These are phyloP conservation scores for Typha latifolia DNA, from an alignment of 176 grass and related monocot species.

Conservation along the genomic window DNA sequence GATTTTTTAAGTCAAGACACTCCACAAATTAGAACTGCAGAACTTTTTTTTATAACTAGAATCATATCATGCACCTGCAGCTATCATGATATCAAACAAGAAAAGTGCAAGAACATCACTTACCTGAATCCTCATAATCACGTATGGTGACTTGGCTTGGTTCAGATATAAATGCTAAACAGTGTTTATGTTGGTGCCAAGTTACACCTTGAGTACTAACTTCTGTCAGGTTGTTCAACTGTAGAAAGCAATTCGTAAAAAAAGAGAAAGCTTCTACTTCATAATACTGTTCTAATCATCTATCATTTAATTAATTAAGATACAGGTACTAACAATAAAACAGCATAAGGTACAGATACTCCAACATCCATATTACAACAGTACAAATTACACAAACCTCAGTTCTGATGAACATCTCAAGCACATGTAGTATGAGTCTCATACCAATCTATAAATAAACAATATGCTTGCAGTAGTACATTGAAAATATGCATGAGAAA, in stretches of 20 bases:
- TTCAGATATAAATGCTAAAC: slow-evolving; percentile 78
- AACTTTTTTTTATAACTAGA: slow-evolving; percentile 12
- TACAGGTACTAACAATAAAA: background rate
- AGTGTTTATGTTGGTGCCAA: slow-evolving; percentile 76
- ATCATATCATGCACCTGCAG: slow-evolving; percentile 1
- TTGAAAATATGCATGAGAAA: too few species aligned
- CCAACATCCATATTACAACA: too few species aligned
- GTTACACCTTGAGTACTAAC: slow-evolving; percentile 60
- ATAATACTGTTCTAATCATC: background rate
- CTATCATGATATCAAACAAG: slow-evolving; percentile 12
- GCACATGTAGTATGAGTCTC: too few species aligned
- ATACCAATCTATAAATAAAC: too few species aligned
- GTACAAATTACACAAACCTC: too few species aligned
- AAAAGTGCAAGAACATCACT: slow-evolving; percentile 14
- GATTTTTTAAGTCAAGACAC: slow-evolving; percentile 9
- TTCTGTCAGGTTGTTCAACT: slow-evolving; percentile 67
- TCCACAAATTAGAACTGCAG: background rate
- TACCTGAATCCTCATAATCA: slow-evolving; percentile 80
- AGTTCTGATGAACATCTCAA: too few species aligned
- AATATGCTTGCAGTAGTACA: too few species aligned
- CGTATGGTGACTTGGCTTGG: slow-evolving; percentile 58
- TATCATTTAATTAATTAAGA: background rate
- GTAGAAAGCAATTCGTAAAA: slow-evolving; percentile 22
- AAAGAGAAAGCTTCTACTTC: background rate
- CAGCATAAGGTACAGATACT: too few species aligned